Conservation (phyloP, 441 rosid genomes). For the Erodium texanum region DNA sequence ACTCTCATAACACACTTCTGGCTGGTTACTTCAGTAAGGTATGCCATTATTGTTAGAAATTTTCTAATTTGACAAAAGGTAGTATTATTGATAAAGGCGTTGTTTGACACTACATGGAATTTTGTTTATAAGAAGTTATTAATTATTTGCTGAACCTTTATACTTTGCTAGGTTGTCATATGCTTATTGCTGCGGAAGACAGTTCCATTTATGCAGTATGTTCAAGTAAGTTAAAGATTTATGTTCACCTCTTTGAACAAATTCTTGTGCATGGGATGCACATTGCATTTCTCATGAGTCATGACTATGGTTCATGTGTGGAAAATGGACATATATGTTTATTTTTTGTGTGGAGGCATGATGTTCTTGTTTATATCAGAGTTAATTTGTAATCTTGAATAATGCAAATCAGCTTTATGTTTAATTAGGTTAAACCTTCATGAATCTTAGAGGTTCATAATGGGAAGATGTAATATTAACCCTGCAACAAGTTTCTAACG, state of each 20-base stretch:
- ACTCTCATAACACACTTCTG: slow-evolving; percentile 41
- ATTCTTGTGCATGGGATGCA: background rate
- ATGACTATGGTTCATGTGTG: background rate
- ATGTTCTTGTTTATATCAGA: background rate
- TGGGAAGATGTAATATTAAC: background rate
- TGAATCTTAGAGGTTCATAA: background rate
- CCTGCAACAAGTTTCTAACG: background rate
- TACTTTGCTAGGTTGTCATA: slow-evolving; percentile 47
- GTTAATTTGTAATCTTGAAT: background rate
- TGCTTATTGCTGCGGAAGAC: slow-evolving; percentile 62
- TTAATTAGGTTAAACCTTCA: background rate
- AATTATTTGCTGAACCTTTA: background rate
- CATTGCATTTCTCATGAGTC: slow-evolving; percentile 1
- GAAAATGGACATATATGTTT: background rate
- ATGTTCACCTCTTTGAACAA: background rate
- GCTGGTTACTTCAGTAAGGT: slow-evolving; percentile 84
- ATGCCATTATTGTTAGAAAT: slow-evolving; percentile 15
- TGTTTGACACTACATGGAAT: background rate
- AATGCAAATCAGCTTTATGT: background rate
- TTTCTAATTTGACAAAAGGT: background rate
- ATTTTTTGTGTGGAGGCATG: background rate
- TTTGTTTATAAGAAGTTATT: background rate
- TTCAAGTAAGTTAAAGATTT: slow-evolving; percentile 40
- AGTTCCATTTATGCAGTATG: slow-evolving; percentile 48
- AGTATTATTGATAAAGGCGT: slow-evolving; percentile 8